A percentile compares a stretch with the other conserved stretches of the same genome.
These are phyloP conservation scores for Celoporthe dispersa DNA, from an alignment of 2,329 filamentous ascomycete genomes.

Conservation along the genomic window DNA sequence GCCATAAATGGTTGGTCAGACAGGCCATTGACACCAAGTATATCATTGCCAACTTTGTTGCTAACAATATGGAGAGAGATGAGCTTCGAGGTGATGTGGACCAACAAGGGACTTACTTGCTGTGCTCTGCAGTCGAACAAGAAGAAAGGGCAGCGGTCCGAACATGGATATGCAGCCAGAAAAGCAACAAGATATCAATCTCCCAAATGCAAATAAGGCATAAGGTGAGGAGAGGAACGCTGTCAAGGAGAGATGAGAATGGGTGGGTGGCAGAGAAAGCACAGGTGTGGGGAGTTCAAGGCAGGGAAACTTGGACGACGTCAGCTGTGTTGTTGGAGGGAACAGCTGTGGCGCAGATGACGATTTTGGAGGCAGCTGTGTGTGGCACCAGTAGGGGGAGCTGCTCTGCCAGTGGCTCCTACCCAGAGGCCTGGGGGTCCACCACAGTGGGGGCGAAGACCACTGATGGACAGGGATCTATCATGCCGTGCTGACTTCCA, in stretches of 20 bases:
- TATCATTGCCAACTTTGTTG: too few species aligned
- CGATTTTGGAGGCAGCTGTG: background rate
- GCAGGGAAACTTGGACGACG: conserved; percentile 14
- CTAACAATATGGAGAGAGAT: background rate
- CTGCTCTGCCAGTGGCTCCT: background rate
- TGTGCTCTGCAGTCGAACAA: background rate
- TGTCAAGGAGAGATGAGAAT: conserved; percentile 13
- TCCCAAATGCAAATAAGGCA: conserved; percentile 1
- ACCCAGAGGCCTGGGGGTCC: background rate
- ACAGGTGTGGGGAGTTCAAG: conserved; percentile 5
- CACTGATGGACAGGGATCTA: background rate
- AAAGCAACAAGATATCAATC: background rate
- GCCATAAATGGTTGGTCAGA: background rate
- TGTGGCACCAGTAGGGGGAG: conserved; percentile 9
- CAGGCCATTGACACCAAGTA: background rate
- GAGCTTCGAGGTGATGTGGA: background rate
- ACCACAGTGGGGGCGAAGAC: background rate
- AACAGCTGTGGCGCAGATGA: conserved; percentile 7
- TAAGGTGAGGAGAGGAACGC: conserved; percentile 11
- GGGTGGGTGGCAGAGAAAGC: background rate
- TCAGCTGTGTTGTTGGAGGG: conserved; percentile 7
- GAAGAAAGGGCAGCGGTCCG: background rate
- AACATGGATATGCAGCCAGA: background rate
- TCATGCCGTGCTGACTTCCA: background rate
- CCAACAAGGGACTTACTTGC: background rate